These are phyloP conservation scores for Podosphaera aphanis DNA, from an alignment of 2,329 filamentous ascomycete species.

Conservation along the genomic window DNA sequence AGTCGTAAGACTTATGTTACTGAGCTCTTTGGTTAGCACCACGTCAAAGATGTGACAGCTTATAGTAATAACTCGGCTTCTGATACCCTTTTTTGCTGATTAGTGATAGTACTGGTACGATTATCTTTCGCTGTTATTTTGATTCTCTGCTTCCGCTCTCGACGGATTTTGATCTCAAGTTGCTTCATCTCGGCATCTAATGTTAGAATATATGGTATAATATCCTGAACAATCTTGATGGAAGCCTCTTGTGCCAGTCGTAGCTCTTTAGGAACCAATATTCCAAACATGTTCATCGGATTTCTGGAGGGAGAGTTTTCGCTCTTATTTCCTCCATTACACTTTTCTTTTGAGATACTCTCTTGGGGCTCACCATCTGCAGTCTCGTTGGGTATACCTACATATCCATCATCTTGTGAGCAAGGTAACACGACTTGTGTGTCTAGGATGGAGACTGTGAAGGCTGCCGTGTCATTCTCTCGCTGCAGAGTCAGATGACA, in stretches of 20 bases:
- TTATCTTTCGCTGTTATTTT: conserved; percentile 3
- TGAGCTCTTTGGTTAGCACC: too few species aligned
- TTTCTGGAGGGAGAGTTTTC: conserved; percentile 17
- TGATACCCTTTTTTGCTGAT: too few species aligned
- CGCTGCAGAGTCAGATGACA: conserved; percentile 17
- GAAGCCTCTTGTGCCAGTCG: conserved; percentile 36
- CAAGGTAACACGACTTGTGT: conserved; percentile 19
- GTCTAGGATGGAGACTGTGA: conserved; percentile 23
- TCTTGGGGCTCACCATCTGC: too few species aligned
- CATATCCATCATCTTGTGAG: conserved; percentile 18
- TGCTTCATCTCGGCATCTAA: conserved; percentile 35
- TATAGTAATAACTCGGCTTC: too few species aligned
- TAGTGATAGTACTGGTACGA: too few species aligned
- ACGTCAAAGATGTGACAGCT: too few species aligned
- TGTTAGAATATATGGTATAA: conserved; percentile 32
- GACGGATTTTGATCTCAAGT: conserved; percentile 46
- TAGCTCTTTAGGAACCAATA: conserved; percentile 24
- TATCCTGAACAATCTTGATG: conserved; percentile 27
- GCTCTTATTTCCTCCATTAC: not conserved
- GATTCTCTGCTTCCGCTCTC: conserved; percentile 21
- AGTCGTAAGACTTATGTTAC: too few species aligned
- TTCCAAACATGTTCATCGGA: conserved; percentile 33
- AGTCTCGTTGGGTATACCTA: too few species aligned
- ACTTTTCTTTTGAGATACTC: not conserved
- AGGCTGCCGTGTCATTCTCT: conserved; percentile 1